phyloP scores from a whole-genome alignment of 192 early-diverging fungal species.

The Radiomyces spectabilis region DNA sequence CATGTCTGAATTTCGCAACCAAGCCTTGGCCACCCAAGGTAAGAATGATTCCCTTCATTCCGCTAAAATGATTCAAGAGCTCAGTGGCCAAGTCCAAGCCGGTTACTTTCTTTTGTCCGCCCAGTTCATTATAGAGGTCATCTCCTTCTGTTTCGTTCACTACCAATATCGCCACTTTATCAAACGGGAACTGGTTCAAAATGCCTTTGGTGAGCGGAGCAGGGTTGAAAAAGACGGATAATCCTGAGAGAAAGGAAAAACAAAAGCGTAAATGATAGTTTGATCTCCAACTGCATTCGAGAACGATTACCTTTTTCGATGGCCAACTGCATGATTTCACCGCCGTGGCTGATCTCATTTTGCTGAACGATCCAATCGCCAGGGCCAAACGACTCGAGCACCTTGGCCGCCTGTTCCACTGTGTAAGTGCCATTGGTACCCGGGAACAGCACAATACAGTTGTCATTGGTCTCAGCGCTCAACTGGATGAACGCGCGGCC shows the following conservation, averaged over 20 bases:
- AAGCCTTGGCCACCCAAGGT: conserved; percentile 66
- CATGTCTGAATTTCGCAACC: conserved; percentile 33
- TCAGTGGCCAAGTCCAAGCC: conserved; percentile 21
- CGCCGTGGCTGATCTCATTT: conserved; percentile 76
- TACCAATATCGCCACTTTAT: conserved; percentile 66
- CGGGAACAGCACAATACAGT: conserved; percentile 78
- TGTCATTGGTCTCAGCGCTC: conserved; percentile 61
- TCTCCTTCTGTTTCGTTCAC: conserved; percentile 76
- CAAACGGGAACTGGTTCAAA: conserved; percentile 38
- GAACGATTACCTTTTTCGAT: conserved; percentile 34
- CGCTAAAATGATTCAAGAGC: conserved; percentile 35
- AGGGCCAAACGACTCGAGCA: conserved; percentile 41
- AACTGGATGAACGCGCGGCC: conserved; percentile 88
- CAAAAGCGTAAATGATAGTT: not conserved
- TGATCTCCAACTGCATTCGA: not conserved
- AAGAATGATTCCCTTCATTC: conserved; percentile 52
- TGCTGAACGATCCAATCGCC: conserved; percentile 82
- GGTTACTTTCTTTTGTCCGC: not conserved
- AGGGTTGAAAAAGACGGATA: conserved; percentile 80
- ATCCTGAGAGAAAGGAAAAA: conserved; percentile 24
- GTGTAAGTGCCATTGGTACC: conserved; percentile 67
- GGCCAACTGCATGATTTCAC: conserved; percentile 51
- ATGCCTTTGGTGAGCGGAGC: conserved; percentile 59
- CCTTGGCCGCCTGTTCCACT: conserved; percentile 35
- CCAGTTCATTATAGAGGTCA: conserved; percentile 31